phyloP scores from a whole-genome alignment of 2,329 filamentous ascomycete species.

The Parastagonospora nodorum region DNA sequence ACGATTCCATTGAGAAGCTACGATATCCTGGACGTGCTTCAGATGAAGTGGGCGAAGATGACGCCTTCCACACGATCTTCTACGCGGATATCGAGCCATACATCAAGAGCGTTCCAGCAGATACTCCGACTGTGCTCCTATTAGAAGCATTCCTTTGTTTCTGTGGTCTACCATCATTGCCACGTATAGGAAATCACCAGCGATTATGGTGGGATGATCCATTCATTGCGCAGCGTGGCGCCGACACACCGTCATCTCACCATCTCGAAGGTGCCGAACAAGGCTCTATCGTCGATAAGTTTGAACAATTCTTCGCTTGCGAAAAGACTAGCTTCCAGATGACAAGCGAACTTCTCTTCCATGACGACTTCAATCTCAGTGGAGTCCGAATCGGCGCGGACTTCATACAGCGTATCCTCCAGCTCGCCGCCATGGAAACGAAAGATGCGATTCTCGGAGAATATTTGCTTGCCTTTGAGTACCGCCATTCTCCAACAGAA shows the following conservation, averaged over 20 bases:
- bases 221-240: constrained; percentile 49
- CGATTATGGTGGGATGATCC: constrained; percentile 56
- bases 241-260: background rate
- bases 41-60: constrained; percentile 76
- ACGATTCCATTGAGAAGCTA: constrained; percentile 53
- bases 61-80: constrained; percentile 82
- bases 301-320: background rate
- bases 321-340: constrained; percentile 14
- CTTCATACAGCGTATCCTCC: constrained; percentile 52
- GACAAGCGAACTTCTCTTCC: constrained; percentile 33
- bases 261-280: constrained; percentile 38
- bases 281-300: background rate
- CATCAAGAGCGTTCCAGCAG: constrained; percentile 54
- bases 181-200: constrained; percentile 28
- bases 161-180: constrained; percentile 56
- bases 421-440: constrained; percentile 57
- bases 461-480: constrained; percentile 73
- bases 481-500: constrained; percentile 55
- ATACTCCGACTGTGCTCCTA: constrained; percentile 53
- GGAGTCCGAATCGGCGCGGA: constrained; percentile 9
- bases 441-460: constrained; percentile 61
- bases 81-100: constrained; percentile 74
- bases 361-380: constrained; percentile 24
- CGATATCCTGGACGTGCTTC: constrained; percentile 72
- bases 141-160: constrained; percentile 68